Base-by-base conservation (phyloP, 1,284 basidiomycete genomes). In the Leccinum pachyderme region DNA sequence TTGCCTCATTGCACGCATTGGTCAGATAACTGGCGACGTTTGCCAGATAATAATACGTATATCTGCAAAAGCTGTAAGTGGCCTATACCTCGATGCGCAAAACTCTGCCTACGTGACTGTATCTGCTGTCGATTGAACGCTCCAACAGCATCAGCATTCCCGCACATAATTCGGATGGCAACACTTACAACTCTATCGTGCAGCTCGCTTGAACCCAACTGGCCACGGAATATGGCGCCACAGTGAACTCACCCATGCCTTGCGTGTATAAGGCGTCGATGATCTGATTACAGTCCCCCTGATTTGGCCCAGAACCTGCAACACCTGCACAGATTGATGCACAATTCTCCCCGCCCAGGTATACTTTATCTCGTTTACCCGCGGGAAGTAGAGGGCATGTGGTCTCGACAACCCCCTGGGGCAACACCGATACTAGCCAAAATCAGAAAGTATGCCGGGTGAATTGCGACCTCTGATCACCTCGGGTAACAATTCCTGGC, bases 161-260 rank as follows among this genome's bases (percentile, higher is more conserved):
- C 12, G 18, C 24, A 12, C 8, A 7, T 15, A 41, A 52, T 11
- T 24, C 9, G 35, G 13, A 44, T 22, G 31, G 31, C 6, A 18
- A 12, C 25, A 24, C 55, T 37, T 29, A 58, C 55, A 44, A 61
- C 11, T 46, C 27, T 43, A 52, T 35, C 11, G 48, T 53, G 18
- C 57, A 58, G 39, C 57, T 60, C 24, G 41, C n/a, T 32, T 43
- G 54, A 31, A 45, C 43, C 58, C 53, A 57, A 18, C 27, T 60
- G 22, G 31, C n/a, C 7, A 52, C 47, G 18, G 48, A 57, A 35
- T 52, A 60, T 9, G 59, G 31, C 5, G 13, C 31, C 43, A 55
- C 13, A 4, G 28, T 18, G 29, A 59, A 48, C 32, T 39, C 47
- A 5, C 33, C 37, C 15, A 43, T 41, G 28, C 31, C n/a, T 28